Evolutionary conservation across 2,329 filamentous ascomycete genomes (phyloP).

Genomic region (Colletotrichum salicis): DNA sequence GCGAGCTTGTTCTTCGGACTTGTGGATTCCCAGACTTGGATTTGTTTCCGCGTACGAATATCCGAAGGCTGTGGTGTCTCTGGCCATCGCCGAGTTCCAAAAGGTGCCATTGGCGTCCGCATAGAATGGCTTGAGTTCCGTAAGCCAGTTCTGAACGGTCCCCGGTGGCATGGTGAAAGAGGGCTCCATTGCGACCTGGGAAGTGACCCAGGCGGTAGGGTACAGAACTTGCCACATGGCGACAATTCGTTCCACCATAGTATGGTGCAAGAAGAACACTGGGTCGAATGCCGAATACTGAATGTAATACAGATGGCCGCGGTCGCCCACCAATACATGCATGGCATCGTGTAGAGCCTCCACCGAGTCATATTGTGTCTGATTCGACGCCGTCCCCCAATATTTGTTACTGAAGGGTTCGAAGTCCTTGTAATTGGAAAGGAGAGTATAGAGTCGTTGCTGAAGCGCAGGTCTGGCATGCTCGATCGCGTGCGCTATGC

Average conservation of each 20-base stretch:
- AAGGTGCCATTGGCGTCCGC: conserved; percentile 66
- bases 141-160: conserved; percentile 63
- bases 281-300: conserved; percentile 83
- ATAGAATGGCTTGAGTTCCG: conserved; percentile 75
- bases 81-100: conserved; percentile 74
- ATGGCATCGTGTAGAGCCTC: conserved; percentile 73
- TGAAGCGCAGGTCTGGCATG: conserved; percentile 62
- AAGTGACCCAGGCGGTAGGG: conserved; percentile 72
- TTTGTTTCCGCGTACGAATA: conserved; percentile 78
- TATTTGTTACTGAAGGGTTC: conserved; percentile 76
- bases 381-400: conserved; percentile 61
- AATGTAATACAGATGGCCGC: conserved; percentile 76
- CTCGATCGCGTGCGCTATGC: conserved; percentile 63
- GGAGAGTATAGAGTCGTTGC: conserved; percentile 73
- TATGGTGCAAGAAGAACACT: conserved; percentile 81
- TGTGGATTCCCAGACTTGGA: conserved; percentile 45
- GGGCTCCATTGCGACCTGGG: conserved; percentile 62
- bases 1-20: conserved; percentile 50
- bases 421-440: conserved; percentile 75
- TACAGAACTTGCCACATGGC: conserved; percentile 82
- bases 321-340: conserved; percentile 67
- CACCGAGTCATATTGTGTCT: conserved; percentile 69
- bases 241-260: conserved; percentile 79
- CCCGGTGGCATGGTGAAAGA: conserved; percentile 71
- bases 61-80: conserved; percentile 70